phyloP scores from a whole-genome alignment of 176 grass and related monocot species.

The Puya raimondii region DNA sequence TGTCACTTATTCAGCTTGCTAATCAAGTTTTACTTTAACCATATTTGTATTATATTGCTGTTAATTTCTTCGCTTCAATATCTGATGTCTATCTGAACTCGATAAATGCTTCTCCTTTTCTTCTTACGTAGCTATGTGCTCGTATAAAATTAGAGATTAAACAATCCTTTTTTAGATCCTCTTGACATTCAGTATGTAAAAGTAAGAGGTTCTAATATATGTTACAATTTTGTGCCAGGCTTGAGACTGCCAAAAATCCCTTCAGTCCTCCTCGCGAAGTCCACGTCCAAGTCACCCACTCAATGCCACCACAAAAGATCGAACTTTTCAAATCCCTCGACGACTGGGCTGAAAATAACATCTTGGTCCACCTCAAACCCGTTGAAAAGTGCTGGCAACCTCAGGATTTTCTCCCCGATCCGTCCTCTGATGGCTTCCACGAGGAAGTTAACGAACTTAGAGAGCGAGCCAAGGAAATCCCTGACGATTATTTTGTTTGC shows the following conservation, averaged over 20 bases:
- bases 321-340: slow-evolving; percentile 91
- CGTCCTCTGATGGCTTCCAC: slow-evolving; percentile 71
- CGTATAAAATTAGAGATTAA: not conserved
- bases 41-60: too few relatives aligned
- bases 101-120: too few relatives aligned
- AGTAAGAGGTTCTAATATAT: not conserved
- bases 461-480: slow-evolving; percentile 82
- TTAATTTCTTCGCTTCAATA: too few relatives aligned
- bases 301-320: slow-evolving; percentile 76
- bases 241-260: slow-evolving; percentile 52
- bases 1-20: too few relatives aligned
- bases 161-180: not conserved
- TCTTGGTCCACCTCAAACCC: slow-evolving; percentile 71
- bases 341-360: slow-evolving; percentile 69
- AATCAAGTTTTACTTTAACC: too few relatives aligned
- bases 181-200: not conserved
- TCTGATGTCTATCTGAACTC: too few relatives aligned
- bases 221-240: slow-evolving; percentile 32
- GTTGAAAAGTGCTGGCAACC: slow-evolving; percentile 98
- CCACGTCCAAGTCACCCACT: slow-evolving; percentile 93
- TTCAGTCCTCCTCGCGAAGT: slow-evolving; percentile 68
- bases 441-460: slow-evolving; percentile 88
- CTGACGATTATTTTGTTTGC: slow-evolving; percentile 90
- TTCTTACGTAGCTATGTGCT: too few relatives aligned
- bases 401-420: slow-evolving; percentile 92